phyloP scores from a whole-genome alignment of 345 rosid species.

The Streptanthus diversifolius region DNA sequence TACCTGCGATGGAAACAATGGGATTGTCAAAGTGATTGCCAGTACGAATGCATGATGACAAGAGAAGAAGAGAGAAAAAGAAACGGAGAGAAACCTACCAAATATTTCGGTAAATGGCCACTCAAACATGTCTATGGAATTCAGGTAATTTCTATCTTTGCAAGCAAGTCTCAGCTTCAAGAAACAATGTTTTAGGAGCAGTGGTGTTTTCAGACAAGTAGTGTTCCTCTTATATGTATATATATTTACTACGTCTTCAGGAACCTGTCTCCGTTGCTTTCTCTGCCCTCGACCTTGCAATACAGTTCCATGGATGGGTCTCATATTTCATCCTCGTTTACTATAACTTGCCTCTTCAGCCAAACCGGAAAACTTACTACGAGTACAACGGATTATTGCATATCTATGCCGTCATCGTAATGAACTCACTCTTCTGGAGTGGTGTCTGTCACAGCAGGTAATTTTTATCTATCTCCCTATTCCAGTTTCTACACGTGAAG shows the following conservation, averaged over 20 bases:
- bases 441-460: constrained; percentile 81
- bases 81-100: constrained; percentile 63
- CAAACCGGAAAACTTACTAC: constrained; percentile 62
- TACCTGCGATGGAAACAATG: constrained; percentile 85
- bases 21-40: constrained; percentile 75
- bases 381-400: constrained; percentile 76
- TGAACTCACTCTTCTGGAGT: constrained; percentile 92
- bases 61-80: constrained; percentile 74
- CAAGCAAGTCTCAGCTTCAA: background rate
- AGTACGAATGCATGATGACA: constrained; percentile 72
- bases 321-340: constrained; percentile 79
- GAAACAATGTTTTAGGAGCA: background rate
- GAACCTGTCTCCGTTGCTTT: constrained; percentile 87
- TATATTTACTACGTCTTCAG: constrained; percentile 25
- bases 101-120: constrained; percentile 91
- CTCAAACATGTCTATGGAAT: constrained; percentile 71
- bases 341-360: constrained; percentile 67
- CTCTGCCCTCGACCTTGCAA: constrained; percentile 69
- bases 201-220: background rate
- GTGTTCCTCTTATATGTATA: background rate
- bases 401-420: constrained; percentile 62
- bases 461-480: constrained; percentile 7
- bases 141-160: constrained; percentile 44
- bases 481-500: background rate
- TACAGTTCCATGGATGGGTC: constrained; percentile 89